These are phyloP conservation scores for Scheffersomyces amazonensis DNA, from an alignment of 805 yeast species.

Conservation along the genomic window DNA sequence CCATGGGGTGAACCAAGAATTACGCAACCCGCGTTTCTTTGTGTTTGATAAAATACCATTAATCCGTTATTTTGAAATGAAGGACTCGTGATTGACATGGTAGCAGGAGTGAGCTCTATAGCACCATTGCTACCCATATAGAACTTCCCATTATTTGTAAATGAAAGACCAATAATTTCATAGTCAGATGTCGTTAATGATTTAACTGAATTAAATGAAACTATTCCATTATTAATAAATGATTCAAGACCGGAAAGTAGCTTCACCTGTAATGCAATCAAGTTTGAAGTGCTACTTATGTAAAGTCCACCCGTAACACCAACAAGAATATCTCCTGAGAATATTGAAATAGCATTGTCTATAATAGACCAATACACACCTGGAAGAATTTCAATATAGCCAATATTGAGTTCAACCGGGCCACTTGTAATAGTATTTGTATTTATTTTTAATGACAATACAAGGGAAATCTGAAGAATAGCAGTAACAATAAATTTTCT, in stretches of 20 bases:
- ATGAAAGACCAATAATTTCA: conserved; percentile 11
- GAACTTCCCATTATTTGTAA: conserved; percentile 22
- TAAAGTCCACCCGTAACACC: conserved; percentile 21
- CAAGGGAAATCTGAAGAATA: neutral
- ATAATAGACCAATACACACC: conserved; percentile 26
- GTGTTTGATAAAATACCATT: conserved; percentile 12
- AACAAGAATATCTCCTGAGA: conserved; percentile 19
- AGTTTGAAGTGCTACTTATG: conserved; percentile 13
- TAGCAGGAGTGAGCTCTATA: conserved; percentile 9
- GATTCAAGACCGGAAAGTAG: neutral
- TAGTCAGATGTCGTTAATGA: conserved; percentile 16
- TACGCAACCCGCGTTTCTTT: conserved; percentile 10
- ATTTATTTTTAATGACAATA: neutral
- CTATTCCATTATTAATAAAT: conserved; percentile 14
- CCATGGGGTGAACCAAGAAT: conserved; percentile 6
- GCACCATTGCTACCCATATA: conserved; percentile 20
- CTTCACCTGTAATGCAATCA: conserved; percentile 7
- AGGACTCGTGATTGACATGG: conserved; percentile 10
- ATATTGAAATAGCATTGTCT: conserved; percentile 14
- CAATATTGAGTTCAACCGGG: conserved; percentile 14
- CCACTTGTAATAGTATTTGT: conserved; percentile 16
- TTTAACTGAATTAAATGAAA: conserved; percentile 19
- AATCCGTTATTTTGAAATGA: conserved; percentile 17
- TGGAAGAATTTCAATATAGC: conserved; percentile 15
- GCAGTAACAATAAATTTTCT: neutral